Conservation (phyloP, 106 monocot genomes). For the Dactylorhiza incarnata region DNA sequence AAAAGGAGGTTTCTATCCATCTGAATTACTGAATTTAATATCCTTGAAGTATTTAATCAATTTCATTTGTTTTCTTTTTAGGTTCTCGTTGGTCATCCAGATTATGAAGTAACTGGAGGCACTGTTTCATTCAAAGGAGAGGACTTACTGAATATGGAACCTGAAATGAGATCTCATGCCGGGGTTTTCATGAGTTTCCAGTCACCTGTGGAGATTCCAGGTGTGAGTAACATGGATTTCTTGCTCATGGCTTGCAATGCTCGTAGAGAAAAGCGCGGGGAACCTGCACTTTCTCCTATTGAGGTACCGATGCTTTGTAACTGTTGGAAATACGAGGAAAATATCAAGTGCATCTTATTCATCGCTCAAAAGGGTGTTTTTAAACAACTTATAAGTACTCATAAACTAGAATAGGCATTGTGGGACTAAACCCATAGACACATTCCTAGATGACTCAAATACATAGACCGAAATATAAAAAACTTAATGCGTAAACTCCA, state of each 20-base stretch:
- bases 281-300: conserved; percentile 59
- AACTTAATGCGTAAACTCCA: too few relatives aligned
- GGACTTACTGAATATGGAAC: conserved; percentile 79
- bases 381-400: too few relatives aligned
- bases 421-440: too few relatives aligned
- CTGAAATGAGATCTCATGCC: conserved; percentile 94
- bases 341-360: too few relatives aligned
- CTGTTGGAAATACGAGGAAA: too few relatives aligned
- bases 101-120: conserved; percentile 88
- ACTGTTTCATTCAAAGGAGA: conserved; percentile 71
- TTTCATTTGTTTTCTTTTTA: conserved; percentile 14
- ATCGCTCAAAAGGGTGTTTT: too few relatives aligned
- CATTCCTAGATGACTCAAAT: too few relatives aligned
- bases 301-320: conserved; percentile 40
- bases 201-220: conserved; percentile 90
- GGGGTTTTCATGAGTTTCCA: conserved; percentile 97
- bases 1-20: background rate
- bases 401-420: too few relatives aligned
- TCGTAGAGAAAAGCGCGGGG: conserved; percentile 51
- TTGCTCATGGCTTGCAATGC: conserved; percentile 86
- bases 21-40: background rate
- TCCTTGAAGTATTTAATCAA: background rate
- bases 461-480: too few relatives aligned
- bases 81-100: conserved; percentile 98
- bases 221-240: conserved; percentile 94